phyloP scores from a whole-genome alignment of 1,284 basidiomycete genomes.

The Cutaneotrichosporon sp. region DNA sequence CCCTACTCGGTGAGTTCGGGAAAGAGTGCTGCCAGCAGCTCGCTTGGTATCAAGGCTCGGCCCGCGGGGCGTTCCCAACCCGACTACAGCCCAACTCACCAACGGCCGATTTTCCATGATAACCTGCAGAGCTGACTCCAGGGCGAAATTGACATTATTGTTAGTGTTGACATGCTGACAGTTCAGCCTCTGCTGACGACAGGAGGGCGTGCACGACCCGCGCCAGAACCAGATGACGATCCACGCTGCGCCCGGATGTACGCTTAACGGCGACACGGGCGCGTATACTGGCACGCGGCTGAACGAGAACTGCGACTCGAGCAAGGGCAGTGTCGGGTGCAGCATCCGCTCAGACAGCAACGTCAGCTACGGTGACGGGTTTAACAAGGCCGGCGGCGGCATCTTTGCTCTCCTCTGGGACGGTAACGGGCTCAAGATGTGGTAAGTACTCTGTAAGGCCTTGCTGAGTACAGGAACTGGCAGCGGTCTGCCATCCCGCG shows the following conservation, averaged over 20 bases:
- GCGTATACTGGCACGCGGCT: constrained; percentile 33
- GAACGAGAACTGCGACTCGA: constrained; percentile 37
- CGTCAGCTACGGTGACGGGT: constrained; percentile 65
- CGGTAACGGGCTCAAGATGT: constrained; percentile 66
- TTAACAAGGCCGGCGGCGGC: constrained; percentile 68
- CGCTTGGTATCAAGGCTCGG: constrained; percentile 15
- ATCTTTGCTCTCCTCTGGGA: constrained; percentile 74
- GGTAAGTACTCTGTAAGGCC: constrained; percentile 45
- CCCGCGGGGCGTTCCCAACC: neutral
- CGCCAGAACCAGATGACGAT: constrained; percentile 46
- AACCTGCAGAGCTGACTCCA: constrained; percentile 21
- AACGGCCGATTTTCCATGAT: neutral
- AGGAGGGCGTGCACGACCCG: constrained; percentile 49
- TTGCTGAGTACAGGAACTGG: constrained; percentile 59
- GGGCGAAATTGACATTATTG: constrained; percentile 53
- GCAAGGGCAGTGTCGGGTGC: constrained; percentile 65
- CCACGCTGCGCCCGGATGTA: constrained; percentile 46
- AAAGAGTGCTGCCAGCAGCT: constrained; percentile 42
- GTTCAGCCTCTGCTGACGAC: neutral
- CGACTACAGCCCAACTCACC: too few species aligned
- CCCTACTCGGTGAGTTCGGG: constrained; percentile 25
- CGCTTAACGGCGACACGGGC: constrained; percentile 30
- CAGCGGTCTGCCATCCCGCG: constrained; percentile 63
- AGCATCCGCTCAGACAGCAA: constrained; percentile 60
- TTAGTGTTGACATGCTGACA: constrained; percentile 19